Evolutionary conservation across 768 basidiomycete species (phyloP), one percentile per base, ranked within the genome.

Genomic region (Hebeloma cylindrosporum): DNA sequence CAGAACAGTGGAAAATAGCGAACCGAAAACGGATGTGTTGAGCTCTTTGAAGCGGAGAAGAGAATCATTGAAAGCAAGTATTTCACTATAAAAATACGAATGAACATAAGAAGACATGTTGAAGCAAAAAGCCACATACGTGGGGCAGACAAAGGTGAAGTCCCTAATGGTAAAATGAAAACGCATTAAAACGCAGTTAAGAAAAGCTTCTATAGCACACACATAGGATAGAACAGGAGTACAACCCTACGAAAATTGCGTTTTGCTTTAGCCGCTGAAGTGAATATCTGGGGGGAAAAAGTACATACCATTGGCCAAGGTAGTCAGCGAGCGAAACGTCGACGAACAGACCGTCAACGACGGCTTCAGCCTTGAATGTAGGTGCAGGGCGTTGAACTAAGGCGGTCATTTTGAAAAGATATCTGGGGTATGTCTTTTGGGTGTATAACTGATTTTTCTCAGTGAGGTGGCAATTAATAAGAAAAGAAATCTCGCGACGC

Each of bases 191-290:
- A 3, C 9, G 11, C 30, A 22, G 20, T 26, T 17, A 22, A 21
- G 17, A 26, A 43, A 40, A 34, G n/a, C n/a, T n/a, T n/a, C n/a
- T n/a, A n/a, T 17, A 23, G 31, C 18, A 41, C 9, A 66, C 70
- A 91, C 88, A 95, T 80, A 4, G 93, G 93, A 70, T 96, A 96
- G 73, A 95, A 94, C 66, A 95, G 78, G 13, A 96, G 80, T 26
- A 93, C 77, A n/a, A 94, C 83, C 92, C 93, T 93, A 53, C 11
- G 32, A n/a, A n/a, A 36, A 29, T 45, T 43, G 33, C 44, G 22
- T 27, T 28, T 33, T n/a, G n/a, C n/a, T n/a, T n/a, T n/a, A n/a
- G n/a, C n/a, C n/a, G n/a, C n/a, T n/a, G n/a, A n/a, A n/a, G n/a
- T n/a, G n/a, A n/a, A n/a, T n/a, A n/a, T n/a, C n/a, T n/a, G n/a